These are phyloP conservation scores for Pseudogymnoascus sp. DNA, from an alignment of 2,329 filamentous ascomycete species.

Conservation along the genomic window DNA sequence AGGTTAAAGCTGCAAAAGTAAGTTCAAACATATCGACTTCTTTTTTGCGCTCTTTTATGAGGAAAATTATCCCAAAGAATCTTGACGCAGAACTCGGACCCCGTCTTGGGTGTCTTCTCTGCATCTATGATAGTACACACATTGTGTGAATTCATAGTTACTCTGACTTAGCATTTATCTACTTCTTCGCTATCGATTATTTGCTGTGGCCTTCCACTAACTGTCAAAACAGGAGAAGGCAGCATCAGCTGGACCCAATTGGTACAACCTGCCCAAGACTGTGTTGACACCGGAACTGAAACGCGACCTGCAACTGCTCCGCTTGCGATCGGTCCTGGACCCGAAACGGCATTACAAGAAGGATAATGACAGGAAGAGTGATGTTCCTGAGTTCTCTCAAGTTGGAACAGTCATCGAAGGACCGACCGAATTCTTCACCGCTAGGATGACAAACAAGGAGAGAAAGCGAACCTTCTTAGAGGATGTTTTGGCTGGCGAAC, in stretches of 20 bases:
- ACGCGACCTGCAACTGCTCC: constrained; percentile 79
- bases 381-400: constrained; percentile 75
- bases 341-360: constrained; percentile 90
- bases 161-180: constrained; percentile 42
- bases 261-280: constrained; percentile 84
- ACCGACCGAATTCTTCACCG: constrained; percentile 77
- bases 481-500: constrained; percentile 66
- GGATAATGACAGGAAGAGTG: constrained; percentile 55
- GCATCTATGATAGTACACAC: constrained; percentile 52
- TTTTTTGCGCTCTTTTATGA: constrained; percentile 46
- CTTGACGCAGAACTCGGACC: constrained; percentile 67
- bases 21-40: constrained; percentile 18
- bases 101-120: constrained; percentile 75
- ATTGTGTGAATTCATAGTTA: constrained; percentile 55
- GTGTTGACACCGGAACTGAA: constrained; percentile 77
- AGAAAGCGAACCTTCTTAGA: constrained; percentile 80
- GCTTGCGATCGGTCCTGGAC: constrained; percentile 83
- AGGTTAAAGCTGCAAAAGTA: constrained; percentile 45
- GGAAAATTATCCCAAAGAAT: constrained; percentile 65
- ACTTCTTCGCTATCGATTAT: constrained; percentile 8
- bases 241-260: constrained; percentile 67
- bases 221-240: constrained; percentile 31
- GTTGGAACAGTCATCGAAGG: constrained; percentile 84
- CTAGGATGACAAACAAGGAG: constrained; percentile 76
- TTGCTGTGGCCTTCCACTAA: constrained; percentile 11